Conservation (phyloP, 108 stramenopile species). For the Parmales sp. region DNA sequence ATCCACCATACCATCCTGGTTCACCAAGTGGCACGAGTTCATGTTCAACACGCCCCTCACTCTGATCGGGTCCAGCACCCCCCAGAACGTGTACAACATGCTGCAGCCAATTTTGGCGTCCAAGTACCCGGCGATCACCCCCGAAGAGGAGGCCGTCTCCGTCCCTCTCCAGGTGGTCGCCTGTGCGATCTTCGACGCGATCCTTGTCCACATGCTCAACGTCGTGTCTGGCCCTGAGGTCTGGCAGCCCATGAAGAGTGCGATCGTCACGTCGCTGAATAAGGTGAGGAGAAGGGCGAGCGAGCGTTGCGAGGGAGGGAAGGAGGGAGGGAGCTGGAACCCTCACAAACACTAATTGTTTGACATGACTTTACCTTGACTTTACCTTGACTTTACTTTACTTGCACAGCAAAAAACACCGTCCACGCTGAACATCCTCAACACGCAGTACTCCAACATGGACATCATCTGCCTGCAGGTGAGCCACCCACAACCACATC, state of each 20-base stretch:
- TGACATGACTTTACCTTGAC: no score
- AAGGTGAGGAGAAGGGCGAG: no score
- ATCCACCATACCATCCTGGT: conserved; percentile 57
- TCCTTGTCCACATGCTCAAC: conserved; percentile 89
- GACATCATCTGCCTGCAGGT: conserved; percentile 84
- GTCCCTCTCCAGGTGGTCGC: conserved; percentile 79
- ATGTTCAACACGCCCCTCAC: conserved; percentile 67
- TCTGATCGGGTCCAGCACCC: conserved; percentile 42
- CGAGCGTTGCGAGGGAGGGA: no score
- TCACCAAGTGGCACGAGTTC: conserved; percentile 76
- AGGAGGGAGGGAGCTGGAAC: no score
- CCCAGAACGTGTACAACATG: conserved; percentile 53
- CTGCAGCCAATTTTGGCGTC: conserved; percentile 71
- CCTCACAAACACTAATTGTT: no score
- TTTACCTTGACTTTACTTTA: no score
- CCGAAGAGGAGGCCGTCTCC: conserved; percentile 50
- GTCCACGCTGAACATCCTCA: conserved; percentile 74
- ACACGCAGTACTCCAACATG: conserved; percentile 57
- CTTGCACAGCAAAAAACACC: conserved; percentile 61
- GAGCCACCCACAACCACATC: no score
- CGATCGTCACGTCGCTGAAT: conserved; percentile 78
- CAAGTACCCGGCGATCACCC: conserved; percentile 81
- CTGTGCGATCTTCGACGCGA: conserved; percentile 83
- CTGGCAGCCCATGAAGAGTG: conserved; percentile 75
- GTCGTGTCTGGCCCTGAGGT: conserved; percentile 45